Evolutionary conservation across 352 stramenopile genomes (phyloP), one percentile per base, ranked within the genome.

Genomic region (Phytopythium ostracodes): DNA sequence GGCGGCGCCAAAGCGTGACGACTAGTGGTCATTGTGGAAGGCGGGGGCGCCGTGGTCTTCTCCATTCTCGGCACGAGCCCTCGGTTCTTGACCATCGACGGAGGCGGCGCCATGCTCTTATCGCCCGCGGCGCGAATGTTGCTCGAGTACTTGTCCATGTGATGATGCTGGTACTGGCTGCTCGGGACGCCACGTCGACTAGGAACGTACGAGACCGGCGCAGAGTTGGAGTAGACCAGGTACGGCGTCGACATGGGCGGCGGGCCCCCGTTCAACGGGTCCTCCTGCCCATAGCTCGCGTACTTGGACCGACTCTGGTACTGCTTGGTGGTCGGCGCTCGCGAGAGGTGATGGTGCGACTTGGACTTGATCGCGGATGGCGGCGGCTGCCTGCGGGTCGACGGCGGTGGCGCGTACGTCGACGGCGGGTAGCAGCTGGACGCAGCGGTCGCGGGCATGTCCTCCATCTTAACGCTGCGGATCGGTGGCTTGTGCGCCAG

Each of bases 251-350:
- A 76, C 65, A 80, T 74, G 14, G 73, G 68, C 8, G 71, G 62
- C 14, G 76, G 70, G 0, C 68, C 71, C 12, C 70, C 73, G 40
- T 76, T 81, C 20, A 75, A 63, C 15, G 70, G 65, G 61, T 75
- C 65, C 4, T 66, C 47, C 43, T 77, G 25, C 22, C 36, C 27
- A 12, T 54, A 56, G 3, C 68, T 63, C 2, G 57, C 25, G 57
- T 72, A 76, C 67, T 77, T 81, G 36, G 74, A 83, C 27, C 67
- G 64, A 53, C 76, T 86, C 46, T 77, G 67, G 50, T 79, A 74
- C 59, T 88, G 77, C 55, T 64, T 55, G 7, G 57, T 62, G 64
- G 59, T 76, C 60, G 6, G 62, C 57, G 6, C 49, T 25, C 60
- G 60, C 38, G 60, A 50, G 35, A 54, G 15, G 20, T 53, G 2